Evolutionary conservation across 805 yeast genomes (phyloP).

Genomic region (Candida taoyuanica): DNA sequence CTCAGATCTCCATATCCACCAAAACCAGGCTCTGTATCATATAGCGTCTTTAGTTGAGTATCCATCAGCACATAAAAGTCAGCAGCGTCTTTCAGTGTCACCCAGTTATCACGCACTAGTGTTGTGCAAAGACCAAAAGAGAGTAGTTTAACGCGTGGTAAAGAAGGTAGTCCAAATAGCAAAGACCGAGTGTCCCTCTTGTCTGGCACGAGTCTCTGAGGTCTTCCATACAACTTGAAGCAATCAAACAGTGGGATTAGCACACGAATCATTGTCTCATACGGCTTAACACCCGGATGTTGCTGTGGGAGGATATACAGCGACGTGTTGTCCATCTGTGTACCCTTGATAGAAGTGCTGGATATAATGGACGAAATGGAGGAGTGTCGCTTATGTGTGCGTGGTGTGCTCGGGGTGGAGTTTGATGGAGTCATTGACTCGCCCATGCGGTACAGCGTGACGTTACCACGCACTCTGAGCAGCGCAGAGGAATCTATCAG

Average conservation of each 20-base stretch:
- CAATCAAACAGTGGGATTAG: constrained; percentile 67
- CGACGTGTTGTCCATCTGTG: constrained; percentile 12
- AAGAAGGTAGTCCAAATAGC: constrained; percentile 67
- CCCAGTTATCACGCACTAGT: constrained; percentile 21
- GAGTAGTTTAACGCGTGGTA: constrained; percentile 64
- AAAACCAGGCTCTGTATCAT: constrained; percentile 4
- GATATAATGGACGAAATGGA: constrained; percentile 11
- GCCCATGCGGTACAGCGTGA: constrained; percentile 34
- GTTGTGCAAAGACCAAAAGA: constrained; percentile 5
- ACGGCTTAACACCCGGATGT: constrained; percentile 68
- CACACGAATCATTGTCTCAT: constrained; percentile 69
- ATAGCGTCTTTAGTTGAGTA: constrained; percentile 8
- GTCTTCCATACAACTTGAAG: constrained; percentile 71
- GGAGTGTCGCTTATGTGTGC: constrained; percentile 7
- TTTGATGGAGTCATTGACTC: too few relatives aligned
- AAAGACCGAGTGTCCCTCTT: constrained; percentile 51
- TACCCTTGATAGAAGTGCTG: constrained; percentile 8
- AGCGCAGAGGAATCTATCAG: constrained; percentile 55
- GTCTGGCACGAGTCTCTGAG: constrained; percentile 54
- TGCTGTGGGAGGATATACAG: constrained; percentile 62
- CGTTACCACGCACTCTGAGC: constrained; percentile 51
- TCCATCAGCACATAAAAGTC: constrained; percentile 8
- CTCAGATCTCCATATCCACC: constrained; percentile 13
- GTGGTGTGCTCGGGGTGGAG: too few relatives aligned
- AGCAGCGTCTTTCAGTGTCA: background rate